Evolutionary conservation across 2,329 filamentous ascomycete species (phyloP), one percentile per base, ranked within the genome.

Genomic region (Onygena corvina): DNA sequence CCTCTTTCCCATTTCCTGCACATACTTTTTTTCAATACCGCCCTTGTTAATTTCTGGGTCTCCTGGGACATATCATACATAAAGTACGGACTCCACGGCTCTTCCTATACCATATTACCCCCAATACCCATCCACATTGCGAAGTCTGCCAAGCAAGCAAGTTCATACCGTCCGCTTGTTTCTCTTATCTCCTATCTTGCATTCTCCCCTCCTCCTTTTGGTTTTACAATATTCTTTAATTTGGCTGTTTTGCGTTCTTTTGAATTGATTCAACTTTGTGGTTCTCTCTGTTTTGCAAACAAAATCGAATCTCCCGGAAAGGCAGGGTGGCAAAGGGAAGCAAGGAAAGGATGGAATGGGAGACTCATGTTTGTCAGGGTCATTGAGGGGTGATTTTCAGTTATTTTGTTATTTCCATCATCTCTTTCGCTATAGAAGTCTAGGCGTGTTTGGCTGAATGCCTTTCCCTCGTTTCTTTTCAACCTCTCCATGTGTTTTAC

Each of bases 1-100:
- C 21, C 21, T n/a, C 20, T 11, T 42, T 42, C 23, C 27, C 38
- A 25, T 42, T n/a, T 42, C 38, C 38, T 42, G 38, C 38, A 42
- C 16, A 42, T 42, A 42, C 38, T 42, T 38, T 40, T 42, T 42
- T 27, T 42, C 38, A 42, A 42, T 42, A 42, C n/a, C 21, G 21
- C 23, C 38, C 21, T 42, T 42, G 38, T 42, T 42, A 42, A 42
- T 42, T n/a, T 42, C 34, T 38, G 12, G 38, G 16, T n/a, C 14
- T 27, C 27, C 27, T 12, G 20, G 23, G 38, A 23, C 38, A 27
- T 16, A 23, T 16, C 38, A 27, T 27, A 42, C 21, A 42, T 21
- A n/a, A 20, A n/a, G n/a, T n/a, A n/a, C 16, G 38, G 38, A 42
- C 11, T 31, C 9, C 29, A 21, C 38, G 21, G 21, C n/a, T 25